Evolutionary conservation across 169 alveolate genomes (phyloP).

Genomic region (Haemoproteus tartakovskyi): DNA sequence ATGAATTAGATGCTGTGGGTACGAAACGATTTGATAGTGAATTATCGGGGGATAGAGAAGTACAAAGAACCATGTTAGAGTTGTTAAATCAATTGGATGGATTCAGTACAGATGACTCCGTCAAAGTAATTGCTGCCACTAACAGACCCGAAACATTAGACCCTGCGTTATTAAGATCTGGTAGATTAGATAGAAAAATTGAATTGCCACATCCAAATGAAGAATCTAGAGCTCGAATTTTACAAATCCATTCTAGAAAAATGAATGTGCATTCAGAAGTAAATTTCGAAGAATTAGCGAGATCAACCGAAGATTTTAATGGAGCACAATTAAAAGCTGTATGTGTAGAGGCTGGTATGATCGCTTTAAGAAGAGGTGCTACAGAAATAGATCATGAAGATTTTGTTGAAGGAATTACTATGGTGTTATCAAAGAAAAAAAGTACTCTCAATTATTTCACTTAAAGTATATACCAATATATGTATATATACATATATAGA

Average conservation of each 20-base stretch:
- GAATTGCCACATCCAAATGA: slow-evolving; percentile 99
- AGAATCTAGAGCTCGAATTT: slow-evolving; percentile 92
- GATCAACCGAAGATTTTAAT: slow-evolving; percentile 97
- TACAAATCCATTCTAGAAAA: slow-evolving; percentile 97
- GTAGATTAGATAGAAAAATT: slow-evolving; percentile 98
- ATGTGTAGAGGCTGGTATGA: slow-evolving; percentile 99
- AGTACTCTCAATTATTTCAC: slow-evolving; percentile 95
- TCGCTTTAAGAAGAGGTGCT: slow-evolving; percentile 95
- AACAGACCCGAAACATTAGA: slow-evolving; percentile 98
- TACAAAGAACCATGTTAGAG: slow-evolving; percentile 99
- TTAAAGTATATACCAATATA: slow-evolving; percentile 30
- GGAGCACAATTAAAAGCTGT: slow-evolving; percentile 98
- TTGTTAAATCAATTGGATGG: slow-evolving; percentile 96
- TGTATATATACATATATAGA: not conserved
- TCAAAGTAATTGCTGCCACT: slow-evolving; percentile 97
- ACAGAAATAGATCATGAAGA: slow-evolving; percentile 97
- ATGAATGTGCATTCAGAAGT: slow-evolving; percentile 96
- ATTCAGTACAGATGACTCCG: slow-evolving; percentile 88
- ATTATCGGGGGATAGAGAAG: slow-evolving; percentile 97
- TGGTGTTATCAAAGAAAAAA: slow-evolving; percentile 97
- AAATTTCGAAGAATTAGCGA: slow-evolving; percentile 93
- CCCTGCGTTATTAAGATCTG: slow-evolving; percentile 98
- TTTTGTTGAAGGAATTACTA: slow-evolving; percentile 96
- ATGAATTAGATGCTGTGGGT: slow-evolving; percentile 99
- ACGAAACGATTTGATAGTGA: slow-evolving; percentile 95